These are phyloP conservation scores for Boehmeria nivea DNA, from an alignment of 306 rosid species.

Conservation along the genomic window DNA sequence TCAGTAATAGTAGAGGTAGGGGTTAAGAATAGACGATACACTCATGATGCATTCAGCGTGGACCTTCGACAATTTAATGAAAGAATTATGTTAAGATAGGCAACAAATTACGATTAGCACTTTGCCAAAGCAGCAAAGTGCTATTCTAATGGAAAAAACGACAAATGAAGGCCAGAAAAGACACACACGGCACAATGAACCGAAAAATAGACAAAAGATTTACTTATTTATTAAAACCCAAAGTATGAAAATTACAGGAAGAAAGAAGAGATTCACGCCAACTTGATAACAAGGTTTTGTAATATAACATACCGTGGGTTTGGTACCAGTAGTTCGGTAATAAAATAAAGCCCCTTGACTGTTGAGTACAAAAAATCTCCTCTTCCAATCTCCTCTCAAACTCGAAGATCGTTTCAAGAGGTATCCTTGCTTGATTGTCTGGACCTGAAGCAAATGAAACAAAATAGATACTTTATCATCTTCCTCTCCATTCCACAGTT, in stretches of 20 bases:
- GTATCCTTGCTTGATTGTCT: slow-evolving; percentile 81
- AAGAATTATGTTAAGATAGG: no score
- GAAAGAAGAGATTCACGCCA: neutral
- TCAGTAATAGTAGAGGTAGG: no score
- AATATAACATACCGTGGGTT: slow-evolving; percentile 59
- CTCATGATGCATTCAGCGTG: no score
- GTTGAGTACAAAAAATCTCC: slow-evolving; percentile 86
- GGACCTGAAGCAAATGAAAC: slow-evolving; percentile 39
- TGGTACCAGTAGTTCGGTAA: slow-evolving; percentile 66
- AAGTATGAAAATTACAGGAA: neutral
- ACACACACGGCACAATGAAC: no score
- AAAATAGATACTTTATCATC: neutral
- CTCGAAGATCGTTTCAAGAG: slow-evolving; percentile 82
- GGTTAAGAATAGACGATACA: no score
- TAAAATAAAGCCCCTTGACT: slow-evolving; percentile 66
- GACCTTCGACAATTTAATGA: no score
- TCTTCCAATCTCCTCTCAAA: slow-evolving; percentile 88
- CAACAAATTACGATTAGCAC: no score
- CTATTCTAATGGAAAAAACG: no score
- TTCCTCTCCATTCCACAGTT: neutral
- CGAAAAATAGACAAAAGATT: no score
- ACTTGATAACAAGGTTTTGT: slow-evolving; percentile 9
- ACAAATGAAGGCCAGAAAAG: no score
- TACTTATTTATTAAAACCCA: neutral
- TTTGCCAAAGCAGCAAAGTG: no score